These are phyloP conservation scores for Tolypocladium paradoxum DNA, from an alignment of 2,329 filamentous ascomycete species.

Conservation along the genomic window DNA sequence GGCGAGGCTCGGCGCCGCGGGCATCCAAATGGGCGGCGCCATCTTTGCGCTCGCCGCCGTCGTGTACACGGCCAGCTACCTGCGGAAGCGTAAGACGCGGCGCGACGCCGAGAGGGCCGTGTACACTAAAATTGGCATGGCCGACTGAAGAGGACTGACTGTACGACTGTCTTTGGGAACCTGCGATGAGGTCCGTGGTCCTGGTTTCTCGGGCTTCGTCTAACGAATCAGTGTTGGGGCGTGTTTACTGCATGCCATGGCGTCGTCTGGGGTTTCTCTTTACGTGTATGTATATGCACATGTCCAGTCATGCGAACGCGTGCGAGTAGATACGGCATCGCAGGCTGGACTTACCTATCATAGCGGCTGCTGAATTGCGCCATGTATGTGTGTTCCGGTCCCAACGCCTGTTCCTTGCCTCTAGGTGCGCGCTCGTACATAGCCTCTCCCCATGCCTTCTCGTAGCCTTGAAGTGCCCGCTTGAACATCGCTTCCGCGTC, in stretches of 20 bases:
- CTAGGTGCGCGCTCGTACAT: too few species aligned
- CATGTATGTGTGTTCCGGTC: too few species aligned
- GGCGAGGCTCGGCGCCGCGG: background rate
- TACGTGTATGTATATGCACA: background rate
- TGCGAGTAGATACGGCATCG: background rate
- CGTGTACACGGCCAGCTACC: slow-evolving; percentile 6
- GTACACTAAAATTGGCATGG: slow-evolving; percentile 14
- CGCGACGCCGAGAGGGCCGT: background rate
- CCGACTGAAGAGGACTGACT: slow-evolving; percentile 11
- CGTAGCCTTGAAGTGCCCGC: too few species aligned
- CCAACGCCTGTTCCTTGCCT: too few species aligned
- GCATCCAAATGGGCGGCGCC: background rate
- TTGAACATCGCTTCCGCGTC: too few species aligned
- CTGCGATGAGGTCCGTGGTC: too few species aligned
- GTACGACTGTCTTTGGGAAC: too few species aligned
- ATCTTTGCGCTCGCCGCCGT: background rate
- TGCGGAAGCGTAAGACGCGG: background rate
- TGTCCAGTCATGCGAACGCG: background rate
- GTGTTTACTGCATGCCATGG: background rate
- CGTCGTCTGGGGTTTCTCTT: background rate
- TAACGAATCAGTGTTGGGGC: background rate
- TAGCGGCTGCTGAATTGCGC: background rate
- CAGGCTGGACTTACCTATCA: background rate
- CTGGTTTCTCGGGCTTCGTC: too few species aligned
- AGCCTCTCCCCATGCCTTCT: too few species aligned